Evolutionary conservation across 768 basidiomycete genomes (phyloP).

Genomic region (Tulasnella calospora): DNA sequence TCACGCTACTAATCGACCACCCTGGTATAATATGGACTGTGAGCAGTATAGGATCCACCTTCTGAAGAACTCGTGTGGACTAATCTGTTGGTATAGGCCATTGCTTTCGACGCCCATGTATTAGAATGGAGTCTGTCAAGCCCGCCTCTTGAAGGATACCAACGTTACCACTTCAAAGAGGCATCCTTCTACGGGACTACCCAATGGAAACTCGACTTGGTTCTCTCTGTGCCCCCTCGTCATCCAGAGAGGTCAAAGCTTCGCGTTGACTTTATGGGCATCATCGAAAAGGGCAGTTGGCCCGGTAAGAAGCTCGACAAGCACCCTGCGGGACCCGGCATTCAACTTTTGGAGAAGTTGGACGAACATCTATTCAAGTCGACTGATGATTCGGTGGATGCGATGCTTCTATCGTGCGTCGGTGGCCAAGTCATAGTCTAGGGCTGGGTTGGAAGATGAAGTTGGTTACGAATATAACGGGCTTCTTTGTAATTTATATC

Average conservation of each 20-base stretch:
- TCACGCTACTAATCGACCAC: slow-evolving; percentile 68
- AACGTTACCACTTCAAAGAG: slow-evolving; percentile 87
- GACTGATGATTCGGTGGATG: slow-evolving; percentile 57
- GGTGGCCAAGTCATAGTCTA: slow-evolving; percentile 51
- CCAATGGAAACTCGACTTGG: slow-evolving; percentile 67
- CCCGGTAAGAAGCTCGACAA: slow-evolving; percentile 54
- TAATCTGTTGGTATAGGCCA: slow-evolving; percentile 43
- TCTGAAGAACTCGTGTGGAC: not conserved
- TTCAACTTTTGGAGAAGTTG: slow-evolving; percentile 67
- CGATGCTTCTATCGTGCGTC: slow-evolving; percentile 54
- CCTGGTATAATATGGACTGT: slow-evolving; percentile 82
- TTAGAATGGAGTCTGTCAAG: slow-evolving; percentile 77
- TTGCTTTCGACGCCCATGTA: slow-evolving; percentile 90
- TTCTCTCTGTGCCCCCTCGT: slow-evolving; percentile 49
- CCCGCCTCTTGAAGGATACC: slow-evolving; percentile 67
- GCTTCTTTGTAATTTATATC: not conserved
- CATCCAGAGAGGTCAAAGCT: slow-evolving; percentile 37
- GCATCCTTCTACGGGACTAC: slow-evolving; percentile 79
- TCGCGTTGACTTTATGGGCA: slow-evolving; percentile 68
- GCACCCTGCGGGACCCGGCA: slow-evolving; percentile 50
- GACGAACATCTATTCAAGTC: slow-evolving; percentile 68
- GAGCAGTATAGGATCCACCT: not conserved
- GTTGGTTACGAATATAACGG: not conserved
- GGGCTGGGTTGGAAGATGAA: not conserved
- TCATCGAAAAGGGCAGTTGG: slow-evolving; percentile 83